These are phyloP conservation scores for Neodidymelliopsis sp. DNA, from an alignment of 2,329 filamentous ascomycete genomes.

Conservation along the genomic window DNA sequence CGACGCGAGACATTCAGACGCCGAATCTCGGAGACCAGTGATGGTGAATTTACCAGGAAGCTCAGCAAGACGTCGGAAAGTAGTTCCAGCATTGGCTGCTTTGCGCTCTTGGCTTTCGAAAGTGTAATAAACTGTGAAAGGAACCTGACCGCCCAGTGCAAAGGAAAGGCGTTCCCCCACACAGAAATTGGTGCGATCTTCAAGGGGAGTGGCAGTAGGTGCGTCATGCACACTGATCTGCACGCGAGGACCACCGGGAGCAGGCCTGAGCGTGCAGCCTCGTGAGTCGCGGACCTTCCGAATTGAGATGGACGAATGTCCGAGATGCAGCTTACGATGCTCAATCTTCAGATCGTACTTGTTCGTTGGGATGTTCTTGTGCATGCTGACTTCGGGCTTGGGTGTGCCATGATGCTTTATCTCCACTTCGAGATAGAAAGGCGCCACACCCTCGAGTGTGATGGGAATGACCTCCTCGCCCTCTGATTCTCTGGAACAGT, in stretches of 20 bases:
- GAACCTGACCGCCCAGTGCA: slow-evolving; percentile 86
- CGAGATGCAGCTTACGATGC: slow-evolving; percentile 81
- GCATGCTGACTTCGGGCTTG: slow-evolving; percentile 79
- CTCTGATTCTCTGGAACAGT: slow-evolving; percentile 84
- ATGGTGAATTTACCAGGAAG: slow-evolving; percentile 88
- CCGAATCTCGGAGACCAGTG: slow-evolving; percentile 84
- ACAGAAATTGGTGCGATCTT: slow-evolving; percentile 87
- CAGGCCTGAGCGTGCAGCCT: slow-evolving; percentile 81
- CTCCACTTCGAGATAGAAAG: slow-evolving; percentile 89
- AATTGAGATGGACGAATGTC: slow-evolving; percentile 88
- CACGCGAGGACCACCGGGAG: slow-evolving; percentile 73
- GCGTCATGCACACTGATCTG: slow-evolving; percentile 93
- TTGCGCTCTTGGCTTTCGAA: slow-evolving; percentile 82
- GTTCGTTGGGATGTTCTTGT: slow-evolving; percentile 79
- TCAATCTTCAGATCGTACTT: slow-evolving; percentile 84
- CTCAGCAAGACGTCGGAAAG: slow-evolving; percentile 92
- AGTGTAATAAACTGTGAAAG: slow-evolving; percentile 91
- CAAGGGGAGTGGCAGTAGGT: slow-evolving; percentile 86
- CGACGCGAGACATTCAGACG: slow-evolving; percentile 83
- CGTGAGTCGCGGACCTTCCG: slow-evolving; percentile 87
- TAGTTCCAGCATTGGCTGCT: slow-evolving; percentile 79
- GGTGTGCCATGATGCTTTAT: slow-evolving; percentile 88
- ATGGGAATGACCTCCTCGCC: slow-evolving; percentile 90
- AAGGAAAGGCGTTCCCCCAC: slow-evolving; percentile 95
- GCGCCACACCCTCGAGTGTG: slow-evolving; percentile 79